A percentile compares a stretch with the other conserved stretches of the same genome.
Evolutionary conservation across 495 filamentous ascomycete genomes (phyloP).

Genomic region (Aeminium ludgeri): DNA sequence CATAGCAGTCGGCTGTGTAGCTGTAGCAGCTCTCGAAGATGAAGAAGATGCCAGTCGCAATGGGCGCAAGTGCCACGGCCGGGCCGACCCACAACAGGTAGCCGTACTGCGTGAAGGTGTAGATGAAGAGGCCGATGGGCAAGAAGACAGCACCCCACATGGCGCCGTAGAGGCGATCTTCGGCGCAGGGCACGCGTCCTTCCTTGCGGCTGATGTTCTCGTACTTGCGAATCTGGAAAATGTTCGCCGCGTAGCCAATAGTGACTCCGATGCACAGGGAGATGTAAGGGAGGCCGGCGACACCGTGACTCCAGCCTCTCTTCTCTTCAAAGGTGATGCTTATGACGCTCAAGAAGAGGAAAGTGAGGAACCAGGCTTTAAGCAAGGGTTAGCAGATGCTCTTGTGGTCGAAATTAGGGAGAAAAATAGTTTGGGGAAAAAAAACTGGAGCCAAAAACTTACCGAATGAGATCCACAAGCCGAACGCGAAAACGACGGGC

Average conservation of each 20-base stretch:
- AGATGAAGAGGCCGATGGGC: slow-evolving; percentile 17
- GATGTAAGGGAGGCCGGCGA: slow-evolving; percentile 15
- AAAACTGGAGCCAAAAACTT: too few relatives aligned
- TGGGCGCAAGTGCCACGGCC: slow-evolving; percentile 8
- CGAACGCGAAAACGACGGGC: slow-evolving; percentile 21
- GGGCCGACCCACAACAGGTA: slow-evolving; percentile 13
- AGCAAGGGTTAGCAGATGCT: too few relatives aligned
- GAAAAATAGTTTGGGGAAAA: too few relatives aligned
- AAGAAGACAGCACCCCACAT: slow-evolving; percentile 7
- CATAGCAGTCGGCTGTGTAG: slow-evolving; percentile 25
- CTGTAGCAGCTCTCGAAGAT: slow-evolving; percentile 10
- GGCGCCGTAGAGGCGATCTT: slow-evolving; percentile 7
- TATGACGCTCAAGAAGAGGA: slow-evolving; percentile 13
- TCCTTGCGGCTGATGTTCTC: slow-evolving; percentile 9
- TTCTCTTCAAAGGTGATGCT: slow-evolving; percentile 12
- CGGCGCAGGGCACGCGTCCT: not conserved
- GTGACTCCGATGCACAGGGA: slow-evolving; percentile 14
- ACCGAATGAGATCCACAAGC: slow-evolving; percentile 14
- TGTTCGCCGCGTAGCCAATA: slow-evolving; percentile 6
- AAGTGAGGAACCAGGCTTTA: slow-evolving; percentile 7
- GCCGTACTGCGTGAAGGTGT: slow-evolving; percentile 12
- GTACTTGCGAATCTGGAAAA: slow-evolving; percentile 14
- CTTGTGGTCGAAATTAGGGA: too few relatives aligned
- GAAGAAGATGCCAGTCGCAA: slow-evolving; percentile 14
- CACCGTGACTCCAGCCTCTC: slow-evolving; percentile 11